Percentiles rank a stretch among this genome's conserved stretches.
Conservation (phyloP, 1,284 basidiomycete genomes). For the Stygiomarasmius scandens region DNA sequence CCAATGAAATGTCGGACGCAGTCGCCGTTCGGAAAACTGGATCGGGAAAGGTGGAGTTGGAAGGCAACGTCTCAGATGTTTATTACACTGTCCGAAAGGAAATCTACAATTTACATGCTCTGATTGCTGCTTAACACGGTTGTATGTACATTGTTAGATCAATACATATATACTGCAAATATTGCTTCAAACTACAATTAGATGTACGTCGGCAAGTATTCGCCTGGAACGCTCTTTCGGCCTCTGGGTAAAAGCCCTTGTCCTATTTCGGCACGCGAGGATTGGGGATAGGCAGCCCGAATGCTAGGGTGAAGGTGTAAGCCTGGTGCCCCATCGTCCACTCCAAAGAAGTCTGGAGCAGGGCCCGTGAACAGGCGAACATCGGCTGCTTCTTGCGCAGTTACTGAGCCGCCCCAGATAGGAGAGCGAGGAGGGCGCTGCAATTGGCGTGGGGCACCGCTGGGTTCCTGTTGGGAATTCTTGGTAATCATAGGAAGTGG, state of each 20-base stretch:
- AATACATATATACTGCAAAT: conserved; percentile 1
- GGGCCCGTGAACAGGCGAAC: neutral
- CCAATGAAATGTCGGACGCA: conserved; percentile 64
- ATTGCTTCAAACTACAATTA: neutral
- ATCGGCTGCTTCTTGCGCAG: neutral
- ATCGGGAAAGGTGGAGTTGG: conserved; percentile 82
- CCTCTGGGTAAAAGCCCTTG: no score
- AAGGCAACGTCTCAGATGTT: conserved; percentile 85
- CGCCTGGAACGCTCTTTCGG: neutral
- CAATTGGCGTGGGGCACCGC: neutral
- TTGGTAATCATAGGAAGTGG: neutral
- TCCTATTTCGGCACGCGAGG: neutral
- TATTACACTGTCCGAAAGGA: conserved; percentile 88
- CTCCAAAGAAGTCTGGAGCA: neutral
- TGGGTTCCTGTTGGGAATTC: neutral
- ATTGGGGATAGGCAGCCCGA: neutral
- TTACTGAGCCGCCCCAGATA: neutral
- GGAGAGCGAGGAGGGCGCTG: no score
- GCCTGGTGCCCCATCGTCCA: neutral
- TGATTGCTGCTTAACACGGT: conserved; percentile 70
- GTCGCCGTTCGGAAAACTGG: conserved; percentile 89
- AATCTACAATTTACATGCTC: conserved; percentile 87
- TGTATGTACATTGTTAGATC: neutral
- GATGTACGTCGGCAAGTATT: neutral
- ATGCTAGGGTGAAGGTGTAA: neutral